Conservation (phyloP, 805 yeast species). For the Candida nitratophila region DNA sequence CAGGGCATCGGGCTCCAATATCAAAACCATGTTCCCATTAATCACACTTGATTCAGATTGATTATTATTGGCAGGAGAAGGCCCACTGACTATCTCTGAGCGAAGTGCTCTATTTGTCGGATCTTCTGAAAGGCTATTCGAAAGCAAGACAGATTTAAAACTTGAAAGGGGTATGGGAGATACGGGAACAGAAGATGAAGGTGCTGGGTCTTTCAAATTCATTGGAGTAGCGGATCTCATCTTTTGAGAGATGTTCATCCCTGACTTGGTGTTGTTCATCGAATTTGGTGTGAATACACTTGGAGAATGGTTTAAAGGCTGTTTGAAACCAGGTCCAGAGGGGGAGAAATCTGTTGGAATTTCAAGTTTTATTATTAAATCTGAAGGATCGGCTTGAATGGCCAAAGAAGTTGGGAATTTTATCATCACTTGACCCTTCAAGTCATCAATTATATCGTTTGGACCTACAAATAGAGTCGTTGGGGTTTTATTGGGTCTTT, state of each 20-base stretch:
- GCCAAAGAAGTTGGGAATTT: constrained; percentile 67
- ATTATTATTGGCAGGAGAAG: neutral
- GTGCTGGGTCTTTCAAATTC: neutral
- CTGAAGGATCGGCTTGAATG: constrained; percentile 60
- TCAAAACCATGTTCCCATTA: neutral
- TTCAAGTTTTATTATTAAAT: constrained; percentile 34
- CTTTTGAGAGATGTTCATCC: neutral
- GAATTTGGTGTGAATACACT: no score
- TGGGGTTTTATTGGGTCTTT: constrained; percentile 44
- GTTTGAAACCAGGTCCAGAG: neutral
- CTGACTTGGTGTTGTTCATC: no score
- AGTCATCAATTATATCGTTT: constrained; percentile 71
- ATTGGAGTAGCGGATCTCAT: neutral
- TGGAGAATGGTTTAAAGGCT: neutral
- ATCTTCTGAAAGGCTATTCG: neutral
- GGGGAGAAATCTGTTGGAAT: constrained; percentile 5
- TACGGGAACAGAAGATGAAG: constrained; percentile 9
- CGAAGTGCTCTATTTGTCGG: no score
- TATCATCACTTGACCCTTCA: constrained; percentile 55
- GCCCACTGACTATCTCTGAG: neutral
- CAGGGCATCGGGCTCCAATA: constrained; percentile 52
- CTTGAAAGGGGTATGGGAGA: constrained; percentile 23
- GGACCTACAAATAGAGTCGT: constrained; percentile 61
- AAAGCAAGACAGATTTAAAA: constrained; percentile 14
- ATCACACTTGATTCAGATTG: neutral